Evolutionary conservation across 2,329 filamentous ascomycete species (phyloP).

Genomic region (Talaromyces sp.): DNA sequence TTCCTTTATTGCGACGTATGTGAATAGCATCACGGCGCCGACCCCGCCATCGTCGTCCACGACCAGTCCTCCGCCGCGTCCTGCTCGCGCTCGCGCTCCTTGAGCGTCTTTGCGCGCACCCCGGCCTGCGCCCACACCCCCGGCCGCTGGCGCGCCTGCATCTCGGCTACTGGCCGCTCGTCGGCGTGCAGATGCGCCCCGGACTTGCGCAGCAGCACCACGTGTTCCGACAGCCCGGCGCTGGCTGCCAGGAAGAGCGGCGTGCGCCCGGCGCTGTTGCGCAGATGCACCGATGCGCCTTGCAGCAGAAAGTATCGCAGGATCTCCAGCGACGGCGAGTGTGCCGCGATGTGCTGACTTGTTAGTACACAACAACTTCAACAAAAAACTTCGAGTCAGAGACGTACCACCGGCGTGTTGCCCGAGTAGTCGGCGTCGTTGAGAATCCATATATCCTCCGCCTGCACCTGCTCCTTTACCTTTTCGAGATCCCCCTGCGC

Average conservation of each 20-base stretch:
- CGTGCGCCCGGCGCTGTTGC: conserved; percentile 55
- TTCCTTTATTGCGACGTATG: neutral
- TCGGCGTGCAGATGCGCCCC: conserved; percentile 58
- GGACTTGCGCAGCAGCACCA: conserved; percentile 50
- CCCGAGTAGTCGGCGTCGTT: conserved; percentile 76
- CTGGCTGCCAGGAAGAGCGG: conserved; percentile 58
- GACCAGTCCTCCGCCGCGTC: conserved; percentile 7
- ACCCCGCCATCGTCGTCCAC: conserved; percentile 20
- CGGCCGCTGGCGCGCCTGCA: conserved; percentile 41
- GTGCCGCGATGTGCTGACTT: conserved; percentile 53
- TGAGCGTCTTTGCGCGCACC: conserved; percentile 22
- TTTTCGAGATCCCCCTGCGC: conserved; percentile 63
- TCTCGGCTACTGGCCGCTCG: conserved; percentile 50
- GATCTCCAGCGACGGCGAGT: conserved; percentile 51
- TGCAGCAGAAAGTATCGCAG: conserved; percentile 53
- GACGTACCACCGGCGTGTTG: conserved; percentile 58
- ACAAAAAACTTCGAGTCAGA: neutral
- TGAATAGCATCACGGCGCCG: conserved; percentile 17
- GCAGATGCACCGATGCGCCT: conserved; percentile 56
- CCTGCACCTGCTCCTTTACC: conserved; percentile 63
- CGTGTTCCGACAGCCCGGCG: conserved; percentile 52
- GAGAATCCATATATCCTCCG: conserved; percentile 63
- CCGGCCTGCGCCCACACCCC: conserved; percentile 42
- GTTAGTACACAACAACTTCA: neutral
- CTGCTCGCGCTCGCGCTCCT: conserved; percentile 8